Evolutionary conservation across 2,329 filamentous ascomycete species (phyloP), one percentile per base, ranked within the genome.

Genomic region (Sarocladium kiliense): DNA sequence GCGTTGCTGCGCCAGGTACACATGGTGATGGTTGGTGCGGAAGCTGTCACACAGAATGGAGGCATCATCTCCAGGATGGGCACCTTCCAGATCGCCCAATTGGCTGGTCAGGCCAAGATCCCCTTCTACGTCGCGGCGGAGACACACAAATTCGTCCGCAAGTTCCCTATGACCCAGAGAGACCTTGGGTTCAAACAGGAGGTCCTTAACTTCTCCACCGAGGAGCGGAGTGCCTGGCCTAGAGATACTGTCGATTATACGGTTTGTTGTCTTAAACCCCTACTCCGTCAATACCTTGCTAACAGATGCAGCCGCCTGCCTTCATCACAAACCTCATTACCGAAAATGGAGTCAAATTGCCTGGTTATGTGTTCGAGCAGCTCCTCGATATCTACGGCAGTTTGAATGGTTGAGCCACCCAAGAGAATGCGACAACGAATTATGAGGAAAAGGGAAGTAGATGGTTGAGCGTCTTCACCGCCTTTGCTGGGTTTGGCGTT

Each of bases 131-230:
- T 96, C 18, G 91, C 94, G 4, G 88, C 88, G 1, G 94, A 99
- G 75, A 95, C 89, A 64, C 94, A 99, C 77, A 99, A 99, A 74
- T 97, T 99, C 67, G 91, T 95, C 45, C 82, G 91, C 64, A 80
- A 94, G 55, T 94, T 92, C 64, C 90, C 93, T 1, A 74, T 94
- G 21, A 85, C 87, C 59, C 91, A 96, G 71, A 84, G 86, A 57
- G 89, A 94, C 66, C 75, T 96, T 57, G 89, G 89, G 0, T 75
- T 96, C 61, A 81, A 87, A 66, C 91, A 96, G 71, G 80, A 84
- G 32, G 80, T 95, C 14, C 77, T 94, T 57, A 83, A 89, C 50
- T 95, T 94, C 68, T 78, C 78, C 62, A 83, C 82, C 1, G 76
- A 80, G 4, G 75, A 59, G 12, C 53, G 63, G 41, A 74, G 71